Evolutionary conservation across 768 basidiomycete species (phyloP), one percentile per base, ranked within the genome.

Genomic region (Panellus pusillus): DNA sequence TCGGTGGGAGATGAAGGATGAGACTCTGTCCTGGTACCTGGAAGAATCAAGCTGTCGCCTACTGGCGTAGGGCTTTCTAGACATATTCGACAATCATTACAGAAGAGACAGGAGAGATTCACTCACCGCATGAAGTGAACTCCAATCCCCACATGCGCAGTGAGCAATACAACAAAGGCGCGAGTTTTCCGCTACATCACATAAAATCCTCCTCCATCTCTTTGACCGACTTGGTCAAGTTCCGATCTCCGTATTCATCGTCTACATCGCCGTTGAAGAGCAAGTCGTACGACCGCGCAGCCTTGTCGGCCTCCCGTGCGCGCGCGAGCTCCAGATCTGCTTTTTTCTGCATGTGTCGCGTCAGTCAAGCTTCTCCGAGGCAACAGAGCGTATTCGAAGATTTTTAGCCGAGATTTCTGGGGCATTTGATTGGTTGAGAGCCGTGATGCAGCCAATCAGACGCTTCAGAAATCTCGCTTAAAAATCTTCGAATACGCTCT

Each of bases 161-260:
- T 29, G n/a, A 46, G 29, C 31, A 31, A 28, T 41, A 36, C 35
- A 28, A 44, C 20, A 52, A 43, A 37, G 32, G 37, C 41, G 42
- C 46, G 27, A 44, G 35, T 32, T 28, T 17, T 20, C 45, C 41
- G 35, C 36, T 38, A 20, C 50, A 50, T 79, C 72, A 93, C 89
- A 93, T 93, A 66, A 93, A 93, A 66, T 93, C 91, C 44, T 93
- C 91, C 67, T 92, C 90, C 64, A 91, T 73, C 62, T 91, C 91
- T 60, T 80, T 78, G 12, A 83, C 88, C 3, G 83, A 84, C 69
- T 82, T 81, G 59, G 81, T 81, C 60, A 73, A 72, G 19, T 74
- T 75, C 11, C 54, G 73, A 29, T 69, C 72, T 6, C 74, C 74
- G 27, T 78, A 75, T 17, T 72, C 75, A 11, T 83, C 81, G 24